Percentiles rank a stretch among this genome's conserved stretches.
phyloP scores from a whole-genome alignment of 768 basidiomycete species.

The Rossbeevera mucosa region DNA sequence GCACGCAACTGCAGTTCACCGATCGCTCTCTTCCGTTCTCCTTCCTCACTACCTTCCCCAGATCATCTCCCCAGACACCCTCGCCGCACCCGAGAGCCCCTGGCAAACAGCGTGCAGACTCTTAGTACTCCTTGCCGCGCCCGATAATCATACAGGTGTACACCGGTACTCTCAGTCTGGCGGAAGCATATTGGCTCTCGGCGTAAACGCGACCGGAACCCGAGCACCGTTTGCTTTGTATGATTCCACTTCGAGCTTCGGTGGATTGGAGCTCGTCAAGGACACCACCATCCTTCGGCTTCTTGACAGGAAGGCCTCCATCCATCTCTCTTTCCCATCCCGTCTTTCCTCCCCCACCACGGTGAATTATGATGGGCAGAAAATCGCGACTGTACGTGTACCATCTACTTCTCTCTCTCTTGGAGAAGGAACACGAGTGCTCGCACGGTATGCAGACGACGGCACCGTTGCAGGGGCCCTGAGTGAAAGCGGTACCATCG shows the following conservation, averaged over 20 bases:
- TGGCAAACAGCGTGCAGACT: conserved; percentile 76
- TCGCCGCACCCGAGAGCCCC: conserved; percentile 61
- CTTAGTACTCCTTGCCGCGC: conserved; percentile 70
- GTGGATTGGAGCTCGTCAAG: conserved; percentile 32
- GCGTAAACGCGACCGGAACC: conserved; percentile 54
- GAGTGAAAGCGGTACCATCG: conserved; percentile 21
- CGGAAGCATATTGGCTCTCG: conserved; percentile 67
- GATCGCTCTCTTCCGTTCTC: conserved; percentile 54
- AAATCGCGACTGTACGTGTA: conserved; percentile 6
- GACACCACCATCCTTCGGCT: conserved; percentile 27
- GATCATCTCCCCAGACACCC: conserved; percentile 48
- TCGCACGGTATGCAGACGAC: conserved; percentile 15
- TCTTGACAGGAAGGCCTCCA: conserved; percentile 16
- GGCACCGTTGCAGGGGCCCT: conserved; percentile 21
- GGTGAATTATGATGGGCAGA: conserved; percentile 4
- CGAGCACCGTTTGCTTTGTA: conserved; percentile 33
- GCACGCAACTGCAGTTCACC: conserved; percentile 41
- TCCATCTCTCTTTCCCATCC: conserved; percentile 27
- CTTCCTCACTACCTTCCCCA: conserved; percentile 77
- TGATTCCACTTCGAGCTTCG: conserved; percentile 36
- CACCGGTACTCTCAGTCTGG: conserved; percentile 60
- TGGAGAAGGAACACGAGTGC: conserved; percentile 6
- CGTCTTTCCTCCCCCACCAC: conserved; percentile 6
- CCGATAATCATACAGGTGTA: conserved; percentile 41
- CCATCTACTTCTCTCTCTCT: conserved; percentile 19